These are phyloP conservation scores for Ambrosiella beaveri DNA, from an alignment of 2,329 filamentous ascomycete genomes.

Conservation along the genomic window DNA sequence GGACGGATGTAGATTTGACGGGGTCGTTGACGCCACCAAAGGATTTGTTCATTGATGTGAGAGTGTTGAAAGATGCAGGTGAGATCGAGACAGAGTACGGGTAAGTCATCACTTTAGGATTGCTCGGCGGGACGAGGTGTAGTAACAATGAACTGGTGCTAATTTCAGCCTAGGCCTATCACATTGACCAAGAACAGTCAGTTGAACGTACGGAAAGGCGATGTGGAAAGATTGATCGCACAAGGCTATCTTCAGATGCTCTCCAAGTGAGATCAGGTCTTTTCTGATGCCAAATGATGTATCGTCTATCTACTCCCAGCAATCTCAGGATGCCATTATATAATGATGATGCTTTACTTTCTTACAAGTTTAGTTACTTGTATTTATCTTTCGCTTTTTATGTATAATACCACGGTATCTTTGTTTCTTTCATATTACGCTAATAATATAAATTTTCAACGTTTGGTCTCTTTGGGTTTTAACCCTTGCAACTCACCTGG, in stretches of 20 bases:
- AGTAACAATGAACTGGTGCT: conserved; percentile 9
- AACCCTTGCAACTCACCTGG: no score
- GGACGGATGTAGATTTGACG: conserved; percentile 93
- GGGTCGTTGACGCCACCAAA: conserved; percentile 85
- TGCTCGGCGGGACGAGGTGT: neutral
- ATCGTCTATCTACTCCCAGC: no score
- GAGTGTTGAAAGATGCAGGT: conserved; percentile 88
- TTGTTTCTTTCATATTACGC: no score
- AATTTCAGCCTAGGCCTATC: conserved; percentile 47
- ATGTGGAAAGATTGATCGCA: conserved; percentile 84
- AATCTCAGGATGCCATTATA: no score
- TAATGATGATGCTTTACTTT: no score
- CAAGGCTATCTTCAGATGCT: conserved; percentile 91
- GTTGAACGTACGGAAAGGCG: conserved; percentile 88
- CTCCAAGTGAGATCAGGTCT: no score
- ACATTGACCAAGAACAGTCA: conserved; percentile 96
- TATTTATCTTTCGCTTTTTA: no score
- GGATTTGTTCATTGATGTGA: conserved; percentile 91
- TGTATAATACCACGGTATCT: no score
- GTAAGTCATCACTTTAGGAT: conserved; percentile 31
- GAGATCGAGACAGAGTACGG: conserved; percentile 99
- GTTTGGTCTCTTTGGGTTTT: no score
- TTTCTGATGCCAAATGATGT: no score
- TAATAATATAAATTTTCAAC: no score
- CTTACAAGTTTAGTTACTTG: no score